Evolutionary conservation across 2,329 filamentous ascomycete genomes (phyloP).

Genomic region (Penicillium sp.): DNA sequence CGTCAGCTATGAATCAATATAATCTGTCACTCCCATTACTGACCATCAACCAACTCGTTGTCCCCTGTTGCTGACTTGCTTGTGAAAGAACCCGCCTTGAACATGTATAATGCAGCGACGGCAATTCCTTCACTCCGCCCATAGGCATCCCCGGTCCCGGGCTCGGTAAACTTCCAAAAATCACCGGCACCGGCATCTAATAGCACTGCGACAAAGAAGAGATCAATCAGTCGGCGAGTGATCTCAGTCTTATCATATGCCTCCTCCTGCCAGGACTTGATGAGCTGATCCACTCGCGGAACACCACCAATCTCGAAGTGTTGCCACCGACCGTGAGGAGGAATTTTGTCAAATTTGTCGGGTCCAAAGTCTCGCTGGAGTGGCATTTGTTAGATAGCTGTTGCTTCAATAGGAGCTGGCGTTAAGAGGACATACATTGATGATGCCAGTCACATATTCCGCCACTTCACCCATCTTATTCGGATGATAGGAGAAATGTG

Average conservation of each 20-base stretch:
- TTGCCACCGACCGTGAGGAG: conserved; percentile 61
- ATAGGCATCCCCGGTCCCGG: conserved; percentile 29
- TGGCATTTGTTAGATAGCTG: background rate
- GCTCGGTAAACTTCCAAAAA: conserved; percentile 50
- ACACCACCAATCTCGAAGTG: conserved; percentile 61
- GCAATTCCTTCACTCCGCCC: conserved; percentile 54
- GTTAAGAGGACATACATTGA: conserved; percentile 35
- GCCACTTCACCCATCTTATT: conserved; percentile 41
- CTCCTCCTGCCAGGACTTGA: conserved; percentile 48
- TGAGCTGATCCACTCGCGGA: conserved; percentile 49
- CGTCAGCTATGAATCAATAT: background rate
- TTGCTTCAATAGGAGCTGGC: background rate
- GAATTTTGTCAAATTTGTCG: conserved; percentile 49
- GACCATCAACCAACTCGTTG: conserved; percentile 39
- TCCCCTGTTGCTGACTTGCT: conserved; percentile 11
- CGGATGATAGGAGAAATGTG: conserved; percentile 46
- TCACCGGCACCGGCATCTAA: conserved; percentile 58
- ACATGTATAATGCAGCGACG: conserved; percentile 54
- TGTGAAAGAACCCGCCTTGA: conserved; percentile 44
- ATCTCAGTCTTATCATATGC: conserved; percentile 48
- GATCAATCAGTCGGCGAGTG: conserved; percentile 57
- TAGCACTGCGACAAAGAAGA: conserved; percentile 63
- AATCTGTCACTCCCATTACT: background rate
- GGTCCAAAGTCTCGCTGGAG: conserved; percentile 54
- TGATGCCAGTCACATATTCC: conserved; percentile 47